Base-by-base conservation (phyloP, 1,284 basidiomycete genomes). In the Ganoderma sinense region DNA sequence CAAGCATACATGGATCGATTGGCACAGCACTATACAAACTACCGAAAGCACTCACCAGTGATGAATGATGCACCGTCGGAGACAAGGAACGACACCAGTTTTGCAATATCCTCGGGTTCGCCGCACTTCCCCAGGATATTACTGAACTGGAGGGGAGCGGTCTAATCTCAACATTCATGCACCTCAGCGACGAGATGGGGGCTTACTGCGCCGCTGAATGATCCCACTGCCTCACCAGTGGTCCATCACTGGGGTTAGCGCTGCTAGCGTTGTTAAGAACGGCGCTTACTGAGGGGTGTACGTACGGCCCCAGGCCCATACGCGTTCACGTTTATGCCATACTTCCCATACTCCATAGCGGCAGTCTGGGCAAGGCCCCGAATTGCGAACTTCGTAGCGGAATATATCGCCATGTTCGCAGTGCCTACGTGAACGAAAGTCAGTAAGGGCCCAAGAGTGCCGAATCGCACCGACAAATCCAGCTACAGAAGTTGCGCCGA, bases 61-160 rank as follows among this genome's bases (percentile, higher is more conserved):
- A 83, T 74, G 66, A 78, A 82, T 20, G 67, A 64, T 0, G 81
- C 75, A 39, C 80, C 79, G 18, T 78, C 72, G 1, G 79, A 80
- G 1, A 76, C 78, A 1, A 84, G 74, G 71, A 76, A 84, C 0
- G 82, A 82, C 5, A 82, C 83, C 11, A 84, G 67, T 5, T 75
- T 76, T 74, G n/a, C n/a, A n/a, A n/a, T n/a, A 62, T 83, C 79
- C 18, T 80, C 76, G 0, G 80, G 76, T n/a, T 66, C 71, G 23
- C 79, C 80, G n/a, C 76, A 61, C 2, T 71, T 67, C 26, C 73
- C 75, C 0, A 73, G 60, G 3, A 29, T 26, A 29, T 55, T 55
- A 23, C 31, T 29, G 51, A 29, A 26, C 51, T 55, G 45, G n/a
- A 48, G 5, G n/a, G 1, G 20, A 3, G 20, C 10, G 45, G n/a